phyloP scores from a whole-genome alignment of 768 basidiomycete genomes.

The Lactarius psammicola region DNA sequence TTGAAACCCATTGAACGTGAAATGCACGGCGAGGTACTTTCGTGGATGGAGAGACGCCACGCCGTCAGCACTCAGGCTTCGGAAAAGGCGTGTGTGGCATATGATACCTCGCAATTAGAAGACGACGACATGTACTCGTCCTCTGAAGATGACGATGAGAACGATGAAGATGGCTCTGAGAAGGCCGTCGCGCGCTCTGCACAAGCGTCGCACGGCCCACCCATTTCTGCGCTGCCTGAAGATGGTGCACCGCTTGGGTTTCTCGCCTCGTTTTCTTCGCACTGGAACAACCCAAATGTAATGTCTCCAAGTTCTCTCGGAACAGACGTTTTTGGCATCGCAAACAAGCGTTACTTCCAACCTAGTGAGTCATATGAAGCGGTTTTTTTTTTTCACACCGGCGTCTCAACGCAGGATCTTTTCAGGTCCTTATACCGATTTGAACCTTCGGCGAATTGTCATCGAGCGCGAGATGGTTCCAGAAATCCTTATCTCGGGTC shows the following conservation, averaged over 20 bases:
- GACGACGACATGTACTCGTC: conserved; percentile 33
- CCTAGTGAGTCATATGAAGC: conserved; percentile 18
- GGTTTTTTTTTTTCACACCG: background rate
- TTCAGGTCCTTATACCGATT: conserved; percentile 34
- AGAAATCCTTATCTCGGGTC: conserved; percentile 36
- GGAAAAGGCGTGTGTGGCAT: conserved; percentile 31
- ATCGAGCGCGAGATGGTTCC: conserved; percentile 37
- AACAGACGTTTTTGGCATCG: conserved; percentile 18
- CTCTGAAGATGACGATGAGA: conserved; percentile 29
- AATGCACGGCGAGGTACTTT: conserved; percentile 34
- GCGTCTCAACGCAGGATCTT: background rate
- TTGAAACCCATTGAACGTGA: conserved; percentile 32
- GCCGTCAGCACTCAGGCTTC: conserved; percentile 27
- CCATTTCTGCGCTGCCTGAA: conserved; percentile 9
- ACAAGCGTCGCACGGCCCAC: conserved; percentile 1
- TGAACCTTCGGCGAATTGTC: conserved; percentile 36
- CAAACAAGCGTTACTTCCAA: conserved; percentile 27
- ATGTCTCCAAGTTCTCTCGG: conserved; percentile 8
- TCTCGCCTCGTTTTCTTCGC: conserved; percentile 24
- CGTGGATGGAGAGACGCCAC: conserved; percentile 35
- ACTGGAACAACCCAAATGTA: background rate
- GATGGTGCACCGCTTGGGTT: conserved; percentile 21
- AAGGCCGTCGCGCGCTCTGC: conserved; percentile 20
- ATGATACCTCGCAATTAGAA: conserved; percentile 36
- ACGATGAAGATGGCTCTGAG: conserved; percentile 23